Conservation (phyloP, 75 land plant genomes). For the Cunninghamia lanceolata region DNA sequence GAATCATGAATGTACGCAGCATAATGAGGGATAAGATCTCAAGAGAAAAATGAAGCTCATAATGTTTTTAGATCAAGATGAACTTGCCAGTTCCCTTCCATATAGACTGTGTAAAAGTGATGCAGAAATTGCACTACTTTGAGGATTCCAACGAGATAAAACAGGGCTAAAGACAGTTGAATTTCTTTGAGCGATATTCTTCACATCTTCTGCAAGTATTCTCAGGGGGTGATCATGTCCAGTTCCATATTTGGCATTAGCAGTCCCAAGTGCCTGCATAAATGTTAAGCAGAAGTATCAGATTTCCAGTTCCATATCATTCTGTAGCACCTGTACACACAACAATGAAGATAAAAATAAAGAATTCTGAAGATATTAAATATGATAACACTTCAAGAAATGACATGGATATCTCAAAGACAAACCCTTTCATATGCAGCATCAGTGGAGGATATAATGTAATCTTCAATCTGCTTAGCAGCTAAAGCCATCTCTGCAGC, state of each 20-base stretch:
- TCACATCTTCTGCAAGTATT: constrained; percentile 65
- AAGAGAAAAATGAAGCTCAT: neutral
- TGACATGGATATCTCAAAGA: neutral
- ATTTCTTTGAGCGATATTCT: constrained; percentile 60
- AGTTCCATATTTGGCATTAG: constrained; percentile 37
- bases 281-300: neutral
- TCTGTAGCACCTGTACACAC: neutral
- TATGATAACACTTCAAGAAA: constrained; percentile 4
- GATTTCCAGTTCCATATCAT: neutral
- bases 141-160: constrained; percentile 58
- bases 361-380: neutral
- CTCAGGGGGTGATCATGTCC: constrained; percentile 58
- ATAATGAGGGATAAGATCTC: neutral
- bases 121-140: constrained; percentile 51
- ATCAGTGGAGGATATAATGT: constrained; percentile 58
- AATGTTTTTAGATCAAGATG: constrained; percentile 36
- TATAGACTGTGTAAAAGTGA: constrained; percentile 45
- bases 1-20: neutral
- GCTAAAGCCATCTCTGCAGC: constrained; percentile 12
- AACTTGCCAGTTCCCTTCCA: constrained; percentile 46
- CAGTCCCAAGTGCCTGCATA: constrained; percentile 34
- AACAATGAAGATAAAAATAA: neutral
- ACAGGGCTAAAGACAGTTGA: constrained; percentile 57
- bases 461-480: constrained; percentile 48
- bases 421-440: constrained; percentile 71